Percentiles rank a stretch among this genome's conserved stretches.
phyloP scores from a whole-genome alignment of 352 stramenopile species.

The Globisporangium carolinianum region DNA sequence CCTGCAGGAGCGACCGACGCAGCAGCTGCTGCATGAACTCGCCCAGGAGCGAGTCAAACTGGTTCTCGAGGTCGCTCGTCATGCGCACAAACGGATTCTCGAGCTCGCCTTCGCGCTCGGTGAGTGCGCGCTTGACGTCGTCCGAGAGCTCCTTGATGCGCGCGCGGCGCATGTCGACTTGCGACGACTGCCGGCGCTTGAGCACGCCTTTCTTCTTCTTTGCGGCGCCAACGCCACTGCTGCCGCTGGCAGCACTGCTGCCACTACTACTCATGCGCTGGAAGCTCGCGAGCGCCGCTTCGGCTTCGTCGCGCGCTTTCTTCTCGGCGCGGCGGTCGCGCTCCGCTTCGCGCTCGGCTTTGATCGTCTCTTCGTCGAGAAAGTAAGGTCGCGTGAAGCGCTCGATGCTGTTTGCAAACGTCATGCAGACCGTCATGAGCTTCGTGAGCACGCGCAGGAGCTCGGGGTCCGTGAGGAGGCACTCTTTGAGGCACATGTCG shows the following conservation, averaged over 20 bases:
- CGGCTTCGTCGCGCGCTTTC: conserved; percentile 63
- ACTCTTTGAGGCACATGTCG: conserved; percentile 95
- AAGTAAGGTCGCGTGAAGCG: conserved; percentile 80
- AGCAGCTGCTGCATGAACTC: conserved; percentile 89
- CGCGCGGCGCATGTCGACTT: conserved; percentile 66
- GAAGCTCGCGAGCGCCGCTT: conserved; percentile 59
- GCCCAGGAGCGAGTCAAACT: conserved; percentile 81
- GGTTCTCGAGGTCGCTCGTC: conserved; percentile 74
- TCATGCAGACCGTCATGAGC: conserved; percentile 95
- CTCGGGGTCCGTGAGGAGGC: conserved; percentile 94
- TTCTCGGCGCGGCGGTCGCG: conserved; percentile 77
- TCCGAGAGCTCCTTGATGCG: conserved; percentile 79
- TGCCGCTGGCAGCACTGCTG: no score
- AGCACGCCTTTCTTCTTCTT: conserved; percentile 49
- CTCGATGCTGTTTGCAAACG: conserved; percentile 94
- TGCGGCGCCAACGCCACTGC: conserved; percentile 4
- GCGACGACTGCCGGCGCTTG: conserved; percentile 62
- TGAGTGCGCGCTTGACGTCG: conserved; percentile 68
- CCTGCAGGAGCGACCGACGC: conserved; percentile 73
- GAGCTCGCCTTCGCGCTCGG: conserved; percentile 48
- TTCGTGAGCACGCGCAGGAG: conserved; percentile 92
- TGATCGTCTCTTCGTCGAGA: conserved; percentile 84
- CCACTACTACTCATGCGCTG: conserved; percentile 18
- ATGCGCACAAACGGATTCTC: conserved; percentile 75
- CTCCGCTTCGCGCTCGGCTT: conserved; percentile 68